Evolutionary conservation across 148 eudicot species (phyloP).

Genomic region (Amaranthus cruentus): DNA sequence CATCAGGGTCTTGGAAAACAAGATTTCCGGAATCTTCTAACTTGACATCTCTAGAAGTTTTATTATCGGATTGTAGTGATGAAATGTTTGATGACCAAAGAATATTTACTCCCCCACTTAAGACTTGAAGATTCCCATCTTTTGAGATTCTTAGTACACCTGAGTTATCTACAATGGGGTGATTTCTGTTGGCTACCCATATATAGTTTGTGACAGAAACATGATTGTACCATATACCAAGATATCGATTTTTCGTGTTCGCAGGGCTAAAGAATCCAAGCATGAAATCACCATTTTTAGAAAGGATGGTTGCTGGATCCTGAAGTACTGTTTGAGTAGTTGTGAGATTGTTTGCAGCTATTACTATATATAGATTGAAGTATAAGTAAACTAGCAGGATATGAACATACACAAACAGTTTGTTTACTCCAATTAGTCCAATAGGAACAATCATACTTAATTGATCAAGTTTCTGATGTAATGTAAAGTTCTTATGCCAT

Average conservation of each 20-base stretch:
- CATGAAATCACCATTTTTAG: conserved; percentile 28
- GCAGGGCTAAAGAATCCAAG: conserved; percentile 43
- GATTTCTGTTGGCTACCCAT: conserved; percentile 46
- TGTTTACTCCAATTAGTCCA: too few relatives aligned
- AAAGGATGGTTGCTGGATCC: conserved; percentile 31
- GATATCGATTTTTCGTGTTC: conserved; percentile 33
- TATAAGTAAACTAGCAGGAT: too few relatives aligned
- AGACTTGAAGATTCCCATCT: conserved; percentile 37
- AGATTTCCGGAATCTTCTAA: conserved; percentile 31
- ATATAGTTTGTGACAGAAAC: conserved; percentile 9
- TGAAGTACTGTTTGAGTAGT: conserved; percentile 3
- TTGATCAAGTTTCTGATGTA: too few relatives aligned
- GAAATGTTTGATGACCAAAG: conserved; percentile 41
- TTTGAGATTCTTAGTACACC: conserved; percentile 28
- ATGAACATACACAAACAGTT: too few relatives aligned
- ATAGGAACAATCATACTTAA: too few relatives aligned
- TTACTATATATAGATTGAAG: too few relatives aligned
- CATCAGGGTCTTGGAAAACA: conserved; percentile 15
- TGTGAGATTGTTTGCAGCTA: too few relatives aligned
- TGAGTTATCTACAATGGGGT: conserved; percentile 38
- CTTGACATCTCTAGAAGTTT: conserved; percentile 18
- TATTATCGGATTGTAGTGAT: conserved; percentile 5
- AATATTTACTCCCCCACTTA: conserved; percentile 25
- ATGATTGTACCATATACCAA: conserved; percentile 42
- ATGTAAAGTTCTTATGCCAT: too few relatives aligned